Base-by-base conservation (phyloP, 257 asterid species). In the Fraxinus excelsior region DNA sequence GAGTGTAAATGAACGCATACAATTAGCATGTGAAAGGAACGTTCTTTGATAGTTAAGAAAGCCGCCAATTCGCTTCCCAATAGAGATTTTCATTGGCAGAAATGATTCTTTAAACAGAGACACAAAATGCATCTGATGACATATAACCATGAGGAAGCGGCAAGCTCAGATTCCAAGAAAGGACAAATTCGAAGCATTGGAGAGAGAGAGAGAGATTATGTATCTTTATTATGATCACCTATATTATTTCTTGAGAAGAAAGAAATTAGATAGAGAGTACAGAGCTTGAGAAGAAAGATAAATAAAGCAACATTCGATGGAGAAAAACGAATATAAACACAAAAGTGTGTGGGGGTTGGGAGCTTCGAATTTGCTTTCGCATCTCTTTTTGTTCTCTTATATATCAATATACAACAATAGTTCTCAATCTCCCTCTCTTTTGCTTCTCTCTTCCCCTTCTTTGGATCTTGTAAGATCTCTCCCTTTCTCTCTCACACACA, bases 341-440 rank as follows among this genome's bases (percentile, higher is more conserved):
- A 89, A 89, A 40, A 37, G 76, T 31, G 72, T 75, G 80, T 44
- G 71, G 76, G 76, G 83, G 87, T 82, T 80, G 86, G 85, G 82
- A 58, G 76, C 83, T 69, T 60, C 81, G 79, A 77, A 62, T 78
- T 82, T 71, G 7, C 23, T 19, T 7, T 79, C 12, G 16, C 23
- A 72, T 65, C 82, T 82, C 89, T 91, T 88, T 87, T 88, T 92
- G 91, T 90, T 81, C 85, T 85, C 89, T 84, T 84, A 62, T 62
- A 62, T 62, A 86, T 86, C 84, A 86, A 85, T 80, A 85, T 80
- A 82, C 73, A 86, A 88, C 83, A 74, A 4, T 74, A 8, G 76
- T 49, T 86, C 80, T 74, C 84, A 76, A 78, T 79, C 85, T 72
- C 76, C 80, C 68, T n/a, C 73, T 67, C 78, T 79, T 81, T 77